Percentiles rank a stretch among this genome's conserved stretches.
These are phyloP conservation scores for Russula brevipes DNA, from an alignment of 768 basidiomycete species.

Conservation along the genomic window DNA sequence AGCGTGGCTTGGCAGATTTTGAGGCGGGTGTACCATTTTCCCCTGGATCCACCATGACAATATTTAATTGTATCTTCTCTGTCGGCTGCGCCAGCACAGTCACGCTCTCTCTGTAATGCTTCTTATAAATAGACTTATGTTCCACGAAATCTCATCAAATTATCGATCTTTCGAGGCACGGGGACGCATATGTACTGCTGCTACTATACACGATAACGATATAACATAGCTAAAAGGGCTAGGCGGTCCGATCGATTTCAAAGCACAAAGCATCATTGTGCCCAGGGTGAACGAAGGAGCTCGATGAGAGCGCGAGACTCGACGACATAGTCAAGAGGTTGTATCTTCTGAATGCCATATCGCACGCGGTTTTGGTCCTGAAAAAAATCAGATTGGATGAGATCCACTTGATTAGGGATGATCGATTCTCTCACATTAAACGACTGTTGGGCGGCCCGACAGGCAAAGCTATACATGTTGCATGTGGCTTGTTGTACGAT, in stretches of 20 bases:
- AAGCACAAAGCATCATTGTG: constrained; percentile 24
- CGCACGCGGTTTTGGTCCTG: constrained; percentile 80
- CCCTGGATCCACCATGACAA: constrained; percentile 44
- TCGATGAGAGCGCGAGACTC: constrained; percentile 58
- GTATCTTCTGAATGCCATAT: constrained; percentile 72
- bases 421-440: constrained; percentile 57
- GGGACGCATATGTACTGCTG: background rate
- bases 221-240: background rate
- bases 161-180: background rate
- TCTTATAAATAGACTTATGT: constrained; percentile 2
- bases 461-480: constrained; percentile 72
- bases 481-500: constrained; percentile 62
- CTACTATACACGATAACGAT: constrained; percentile 12
- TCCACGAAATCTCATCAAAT: background rate
- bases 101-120: constrained; percentile 4
- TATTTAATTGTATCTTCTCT: background rate
- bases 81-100: background rate
- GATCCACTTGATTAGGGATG: background rate
- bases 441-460: constrained; percentile 81
- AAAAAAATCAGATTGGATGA: constrained; percentile 9
- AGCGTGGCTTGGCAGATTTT: constrained; percentile 45
- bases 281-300: constrained; percentile 58
- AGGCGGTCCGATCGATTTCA: background rate
- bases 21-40: constrained; percentile 51
- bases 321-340: constrained; percentile 60